phyloP scores from a whole-genome alignment of 192 early-diverging fungal species.

The Entomortierella parvispora region DNA sequence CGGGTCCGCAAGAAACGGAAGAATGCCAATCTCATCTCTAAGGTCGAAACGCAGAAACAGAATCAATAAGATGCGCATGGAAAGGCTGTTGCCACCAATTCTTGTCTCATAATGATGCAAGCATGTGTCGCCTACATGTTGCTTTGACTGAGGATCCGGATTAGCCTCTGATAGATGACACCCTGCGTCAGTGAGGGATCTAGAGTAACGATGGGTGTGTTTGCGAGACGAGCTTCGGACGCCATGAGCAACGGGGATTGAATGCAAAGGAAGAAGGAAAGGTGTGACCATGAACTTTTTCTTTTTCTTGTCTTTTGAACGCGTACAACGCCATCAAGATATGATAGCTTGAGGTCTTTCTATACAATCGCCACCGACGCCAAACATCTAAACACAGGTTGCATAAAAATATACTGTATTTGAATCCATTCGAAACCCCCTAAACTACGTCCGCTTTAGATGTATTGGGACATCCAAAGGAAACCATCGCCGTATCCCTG shows the following conservation, averaged over 20 bases:
- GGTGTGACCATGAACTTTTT: background rate
- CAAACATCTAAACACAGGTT: background rate
- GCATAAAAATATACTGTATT: no score
- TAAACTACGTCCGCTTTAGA: no score
- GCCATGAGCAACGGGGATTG: conserved; percentile 19
- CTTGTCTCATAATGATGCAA: no score
- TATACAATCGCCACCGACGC: no score
- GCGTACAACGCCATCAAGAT: no score
- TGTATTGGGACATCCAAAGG: conserved; percentile 90
- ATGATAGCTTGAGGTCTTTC: no score
- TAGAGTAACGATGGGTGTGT: conserved; percentile 31
- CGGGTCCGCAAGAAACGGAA: conserved; percentile 29
- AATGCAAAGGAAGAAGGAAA: background rate
- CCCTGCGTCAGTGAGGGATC: conserved; percentile 34
- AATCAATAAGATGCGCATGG: background rate
- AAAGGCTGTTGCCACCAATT: no score
- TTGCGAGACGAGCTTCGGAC: conserved; percentile 34
- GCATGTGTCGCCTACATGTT: conserved; percentile 13
- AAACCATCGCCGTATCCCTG: conserved; percentile 99
- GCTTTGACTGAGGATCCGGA: conserved; percentile 26
- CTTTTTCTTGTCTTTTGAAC: no score
- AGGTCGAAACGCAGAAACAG: background rate
- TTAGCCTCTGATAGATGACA: conserved; percentile 28
- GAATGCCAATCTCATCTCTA: conserved; percentile 45
- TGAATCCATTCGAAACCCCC: no score